Base-by-base conservation (phyloP, 805 yeast species). In the Candida morakotiae region DNA sequence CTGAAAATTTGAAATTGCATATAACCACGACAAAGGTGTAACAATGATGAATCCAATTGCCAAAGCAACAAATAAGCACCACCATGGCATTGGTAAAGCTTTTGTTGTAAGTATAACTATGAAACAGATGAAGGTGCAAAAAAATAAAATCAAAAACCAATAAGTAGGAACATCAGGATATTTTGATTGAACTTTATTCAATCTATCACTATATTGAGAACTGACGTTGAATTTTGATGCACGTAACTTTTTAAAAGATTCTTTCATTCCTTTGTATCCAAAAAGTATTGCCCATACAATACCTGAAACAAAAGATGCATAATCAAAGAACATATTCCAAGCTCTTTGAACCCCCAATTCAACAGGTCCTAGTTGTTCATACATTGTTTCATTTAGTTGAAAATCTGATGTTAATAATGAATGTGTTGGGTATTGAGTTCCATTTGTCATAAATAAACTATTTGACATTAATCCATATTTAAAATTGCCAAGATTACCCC, bases 1-100 rank as follows among this genome's bases (percentile, higher is more conserved):
- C 43, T 71, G 76, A 49, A 71, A 71, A 45, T 71, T 71, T 4
- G 75, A 67, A n/a, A 65, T 52, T 0, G 76, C 77, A 41, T 67
- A 71, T n/a, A 71, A 46, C 59, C 73, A 71, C 26, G 70, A 62
- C 49, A 71, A 55, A 2, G 77, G 76, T 0, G 65, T 61, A 19
- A 71, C 72, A 18, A 69, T 69, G 5, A 68, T 38, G 1, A 64
- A 55, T 4, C 76, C 76, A 45, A 70, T 53, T 4, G 42, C 36
- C 19, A 71, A 47, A 1, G 73, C 75, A 11, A 70, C 66, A 11
- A 69, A 19, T 34, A 62, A 61, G 5, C 69, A 51, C 61, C 64
- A 62, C 64, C 63, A 53, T 3, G 66, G 67, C 55, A 62, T 54
- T 41, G 55, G 58, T 38, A 63, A 44, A 23, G 51, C 43, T 5